Percentiles rank a stretch among this genome's conserved stretches.
These are phyloP conservation scores for Phytophthora pinifolia DNA, from an alignment of 352 stramenopile species.

Conservation along the genomic window DNA sequence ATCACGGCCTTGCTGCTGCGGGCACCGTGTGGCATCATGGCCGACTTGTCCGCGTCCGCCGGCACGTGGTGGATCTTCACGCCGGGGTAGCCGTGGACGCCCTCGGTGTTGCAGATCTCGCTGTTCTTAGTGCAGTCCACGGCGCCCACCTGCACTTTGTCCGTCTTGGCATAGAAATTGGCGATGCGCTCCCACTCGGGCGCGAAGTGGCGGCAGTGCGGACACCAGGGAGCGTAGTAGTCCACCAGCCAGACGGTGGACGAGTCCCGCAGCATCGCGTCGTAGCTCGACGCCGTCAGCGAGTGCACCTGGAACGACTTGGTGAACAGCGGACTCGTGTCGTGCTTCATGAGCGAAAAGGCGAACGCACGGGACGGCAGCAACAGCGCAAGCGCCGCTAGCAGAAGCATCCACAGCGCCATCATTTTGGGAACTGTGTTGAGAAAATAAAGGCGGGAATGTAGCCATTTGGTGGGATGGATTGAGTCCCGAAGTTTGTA, in stretches of 20 bases:
- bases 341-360: conserved; percentile 35
- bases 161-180: conserved; percentile 59
- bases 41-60: conserved; percentile 21
- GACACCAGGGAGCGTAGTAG: conserved; percentile 87
- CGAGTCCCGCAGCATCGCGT: conserved; percentile 47
- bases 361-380: conserved; percentile 11
- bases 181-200: conserved; percentile 72
- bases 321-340: conserved; percentile 62
- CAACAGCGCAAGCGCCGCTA: conserved; percentile 5
- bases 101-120: conserved; percentile 59
- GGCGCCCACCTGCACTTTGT: conserved; percentile 62
- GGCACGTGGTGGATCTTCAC: conserved; percentile 79
- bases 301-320: conserved; percentile 64
- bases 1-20: conserved; percentile 52
- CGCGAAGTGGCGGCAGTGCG: conserved; percentile 79
- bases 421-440: too few species aligned
- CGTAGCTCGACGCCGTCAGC: conserved; percentile 41
- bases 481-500: too few species aligned
- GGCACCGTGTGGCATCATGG: conserved; percentile 27
- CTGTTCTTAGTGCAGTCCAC: conserved; percentile 74
- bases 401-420: not conserved
- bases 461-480: conserved; percentile 4
- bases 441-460: too few species aligned
- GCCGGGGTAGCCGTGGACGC: conserved; percentile 61
- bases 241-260: conserved; percentile 76